Conservation (phyloP, 441 rosid species). For the Pelargonium cotyledonis region DNA sequence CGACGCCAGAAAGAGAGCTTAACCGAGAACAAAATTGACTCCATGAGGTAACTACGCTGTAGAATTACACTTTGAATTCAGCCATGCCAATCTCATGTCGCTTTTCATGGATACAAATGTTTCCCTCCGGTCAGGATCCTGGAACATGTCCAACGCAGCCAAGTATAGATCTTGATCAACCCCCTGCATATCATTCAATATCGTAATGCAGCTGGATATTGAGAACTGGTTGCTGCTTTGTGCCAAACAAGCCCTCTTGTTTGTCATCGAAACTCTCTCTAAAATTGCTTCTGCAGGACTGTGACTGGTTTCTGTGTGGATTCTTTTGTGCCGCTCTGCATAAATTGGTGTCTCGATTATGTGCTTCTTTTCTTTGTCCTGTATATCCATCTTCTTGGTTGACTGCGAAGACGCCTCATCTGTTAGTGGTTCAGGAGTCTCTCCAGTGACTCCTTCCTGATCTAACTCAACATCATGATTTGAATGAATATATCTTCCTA, state of each 20-base stretch:
- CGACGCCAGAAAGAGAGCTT: too few species aligned
- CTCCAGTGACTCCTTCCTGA: constrained; percentile 1
- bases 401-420: constrained; percentile 21
- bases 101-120: constrained; percentile 2
- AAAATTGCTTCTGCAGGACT: neutral
- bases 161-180: constrained; percentile 3
- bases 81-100: constrained; percentile 5
- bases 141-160: constrained; percentile 3
- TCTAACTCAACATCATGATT: neutral
- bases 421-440: neutral
- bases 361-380: neutral
- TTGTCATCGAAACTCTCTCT: neutral
- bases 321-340: neutral
- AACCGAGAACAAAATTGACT: neutral
- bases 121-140: constrained; percentile 4
- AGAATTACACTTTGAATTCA: neutral
- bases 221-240: constrained; percentile 3
- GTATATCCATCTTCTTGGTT: neutral
- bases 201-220: neutral
- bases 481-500: neutral
- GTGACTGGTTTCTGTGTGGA: neutral
- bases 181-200: constrained; percentile 6
- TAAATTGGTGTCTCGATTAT: neutral
- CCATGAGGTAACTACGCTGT: neutral
- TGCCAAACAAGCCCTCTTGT: neutral